Evolutionary conservation across 352 stramenopile genomes (phyloP).

Genomic region (Blastocystis sp.): DNA sequence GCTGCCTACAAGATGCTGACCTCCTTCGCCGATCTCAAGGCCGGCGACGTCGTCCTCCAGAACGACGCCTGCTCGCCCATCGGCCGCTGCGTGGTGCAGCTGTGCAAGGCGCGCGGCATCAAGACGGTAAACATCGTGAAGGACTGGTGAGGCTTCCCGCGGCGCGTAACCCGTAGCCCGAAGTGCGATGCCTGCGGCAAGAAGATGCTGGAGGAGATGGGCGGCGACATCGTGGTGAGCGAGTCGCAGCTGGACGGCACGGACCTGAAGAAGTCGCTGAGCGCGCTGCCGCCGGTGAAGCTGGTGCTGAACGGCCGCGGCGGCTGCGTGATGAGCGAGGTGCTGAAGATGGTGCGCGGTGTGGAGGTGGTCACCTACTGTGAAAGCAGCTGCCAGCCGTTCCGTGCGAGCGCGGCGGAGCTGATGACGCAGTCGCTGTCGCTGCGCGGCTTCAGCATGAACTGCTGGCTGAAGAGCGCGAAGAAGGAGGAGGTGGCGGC

Average conservation of each 20-base stretch:
- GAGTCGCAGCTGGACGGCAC: conserved; percentile 75
- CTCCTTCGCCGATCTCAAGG: conserved; percentile 79
- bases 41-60: conserved; percentile 83
- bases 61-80: conserved; percentile 84
- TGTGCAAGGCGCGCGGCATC: conserved; percentile 81
- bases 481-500: conserved; percentile 68
- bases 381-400: conserved; percentile 9
- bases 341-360: background rate
- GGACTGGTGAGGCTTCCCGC: conserved; percentile 75
- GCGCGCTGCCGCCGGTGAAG: conserved; percentile 80
- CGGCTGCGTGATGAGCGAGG: conserved; percentile 71
- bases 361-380: conserved; percentile 48
- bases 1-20: conserved; percentile 82
- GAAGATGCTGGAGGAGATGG: conserved; percentile 78
- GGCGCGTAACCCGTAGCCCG: conserved; percentile 71
- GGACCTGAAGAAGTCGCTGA: conserved; percentile 81
- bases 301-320: conserved; percentile 81
- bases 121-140: conserved; percentile 83
- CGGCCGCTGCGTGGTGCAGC: conserved; percentile 82
- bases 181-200: background rate
- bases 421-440: conserved; percentile 36
- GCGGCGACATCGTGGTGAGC: conserved; percentile 78
- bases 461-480: conserved; percentile 38
- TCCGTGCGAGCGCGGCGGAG: background rate
- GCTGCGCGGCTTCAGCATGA: conserved; percentile 63